Evolutionary conservation across 139 green algal species (phyloP), one percentile per base, ranked within the genome.

Genomic region (Coelastrella sp.): DNA sequence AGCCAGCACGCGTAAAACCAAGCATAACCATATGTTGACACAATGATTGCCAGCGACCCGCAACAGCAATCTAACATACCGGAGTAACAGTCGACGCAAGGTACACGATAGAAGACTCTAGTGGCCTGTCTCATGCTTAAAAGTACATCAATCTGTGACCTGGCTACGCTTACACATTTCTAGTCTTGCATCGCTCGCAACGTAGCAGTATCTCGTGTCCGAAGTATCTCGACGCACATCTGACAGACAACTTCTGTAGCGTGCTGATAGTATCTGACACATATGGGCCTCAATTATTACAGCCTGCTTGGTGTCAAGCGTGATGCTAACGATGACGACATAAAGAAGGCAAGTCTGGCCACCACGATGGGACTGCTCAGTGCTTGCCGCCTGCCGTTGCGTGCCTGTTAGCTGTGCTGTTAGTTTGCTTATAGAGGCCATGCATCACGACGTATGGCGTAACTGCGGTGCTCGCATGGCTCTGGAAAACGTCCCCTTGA

Each of bases 251-350:
- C 64, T 71, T 14, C 64, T 11, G 64, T 4, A 71, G 16, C 64
- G 64, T 71, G 64, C 32, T 47, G 32, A 47, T 71, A 71, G 13
- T 71, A 71, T 11, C 64, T 16, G 79, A 17, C 7, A 81, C 16
- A 6, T 5, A 98, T 98, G 96, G 96, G 96, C 2, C 90, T 90
- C 57, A 94, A 98, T 88, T 98, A 98, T 73, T 98, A 98, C 85
- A 58, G 66, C 4, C 91, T 97, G 5, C 83, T 99, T 32, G 97
- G 96, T 0, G 95, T 98, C 0, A 7, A 54, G 0, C 96, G 95
- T 78, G 71, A 86, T 19, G 96, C 96, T 3, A 94, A 95, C 0
- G 88, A 89, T 58, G 94, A 97, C 19, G 64, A 81, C 10, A 91
- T 98, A 5, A 98, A 98, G 71, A 22, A 22, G 14, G 64, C 16